A percentile compares a stretch with the other conserved stretches of the same genome.
phyloP scores from a whole-genome alignment of 164 flowering plant species.

The Vitis labrusca region DNA sequence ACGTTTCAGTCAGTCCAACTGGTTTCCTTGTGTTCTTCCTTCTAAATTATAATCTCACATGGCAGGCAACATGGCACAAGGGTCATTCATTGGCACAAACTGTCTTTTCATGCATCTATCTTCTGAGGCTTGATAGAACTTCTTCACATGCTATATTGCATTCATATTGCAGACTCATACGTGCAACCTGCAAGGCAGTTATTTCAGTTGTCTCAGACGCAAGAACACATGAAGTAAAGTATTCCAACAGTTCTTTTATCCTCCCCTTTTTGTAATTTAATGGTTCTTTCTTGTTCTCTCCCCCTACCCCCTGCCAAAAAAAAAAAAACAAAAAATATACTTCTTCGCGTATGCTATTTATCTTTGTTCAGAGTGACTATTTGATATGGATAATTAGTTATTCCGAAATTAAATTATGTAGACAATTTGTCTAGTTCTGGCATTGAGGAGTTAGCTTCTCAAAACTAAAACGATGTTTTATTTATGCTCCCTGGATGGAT shows the following conservation, averaged over 20 bases:
- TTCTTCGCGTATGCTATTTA: too few species aligned
- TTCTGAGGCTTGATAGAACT: constrained; percentile 80
- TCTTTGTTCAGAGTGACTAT: too few species aligned
- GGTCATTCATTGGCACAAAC: constrained; percentile 96
- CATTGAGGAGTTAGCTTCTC: neutral
- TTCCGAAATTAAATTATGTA: neutral
- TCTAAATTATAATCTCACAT: constrained; percentile 11
- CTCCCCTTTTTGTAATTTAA: neutral
- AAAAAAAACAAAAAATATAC: too few species aligned
- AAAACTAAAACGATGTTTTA: neutral
- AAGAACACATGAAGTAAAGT: constrained; percentile 95
- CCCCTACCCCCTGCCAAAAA: too few species aligned
- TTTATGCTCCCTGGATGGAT: neutral
- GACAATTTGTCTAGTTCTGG: neutral
- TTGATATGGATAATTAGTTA: neutral
- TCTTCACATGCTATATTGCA: constrained; percentile 79
- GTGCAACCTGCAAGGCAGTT: constrained; percentile 85
- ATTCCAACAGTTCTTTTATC: constrained; percentile 25
- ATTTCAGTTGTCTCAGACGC: constrained; percentile 84
- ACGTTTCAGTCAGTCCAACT: neutral
- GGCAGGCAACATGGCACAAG: constrained; percentile 98
- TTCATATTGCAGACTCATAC: constrained; percentile 79
- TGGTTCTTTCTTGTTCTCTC: too few species aligned
- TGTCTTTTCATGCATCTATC: constrained; percentile 89
- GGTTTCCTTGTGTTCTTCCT: neutral